Evolutionary conservation across 352 stramenopile genomes (phyloP).

Genomic region (Hyphochytrium catenoides): DNA sequence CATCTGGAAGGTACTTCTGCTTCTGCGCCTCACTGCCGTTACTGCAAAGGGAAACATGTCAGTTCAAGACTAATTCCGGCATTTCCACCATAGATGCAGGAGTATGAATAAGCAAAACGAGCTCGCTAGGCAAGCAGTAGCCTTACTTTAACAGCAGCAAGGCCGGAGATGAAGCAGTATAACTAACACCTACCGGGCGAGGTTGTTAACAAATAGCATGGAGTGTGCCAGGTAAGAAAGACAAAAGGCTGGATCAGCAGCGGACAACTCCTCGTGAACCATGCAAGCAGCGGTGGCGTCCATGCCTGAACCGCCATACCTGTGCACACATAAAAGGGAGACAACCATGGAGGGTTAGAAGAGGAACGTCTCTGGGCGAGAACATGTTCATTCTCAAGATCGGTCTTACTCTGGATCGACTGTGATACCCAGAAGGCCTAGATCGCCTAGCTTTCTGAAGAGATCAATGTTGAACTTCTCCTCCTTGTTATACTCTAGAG

Average conservation of each 20-base stretch:
- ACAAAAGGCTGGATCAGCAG: conserved; percentile 93
- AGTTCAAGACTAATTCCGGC: too few relatives aligned
- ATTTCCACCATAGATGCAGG: too few relatives aligned
- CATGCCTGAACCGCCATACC: conserved; percentile 84
- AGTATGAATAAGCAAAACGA: too few relatives aligned
- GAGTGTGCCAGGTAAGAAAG: conserved; percentile 86
- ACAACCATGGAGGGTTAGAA: neutral
- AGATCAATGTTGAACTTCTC: conserved; percentile 92
- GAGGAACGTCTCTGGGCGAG: too few relatives aligned
- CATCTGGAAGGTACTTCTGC: conserved; percentile 43
- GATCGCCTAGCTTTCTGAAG: conserved; percentile 77
- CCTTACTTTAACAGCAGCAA: too few relatives aligned
- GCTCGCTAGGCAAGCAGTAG: too few relatives aligned
- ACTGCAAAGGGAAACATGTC: too few relatives aligned
- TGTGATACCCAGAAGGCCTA: conserved; percentile 89
- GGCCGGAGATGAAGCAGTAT: too few relatives aligned
- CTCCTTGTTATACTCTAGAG: conserved; percentile 76
- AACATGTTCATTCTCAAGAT: too few relatives aligned
- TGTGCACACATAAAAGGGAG: conserved; percentile 6
- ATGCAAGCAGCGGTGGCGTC: conserved; percentile 81
- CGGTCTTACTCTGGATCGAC: conserved; percentile 69
- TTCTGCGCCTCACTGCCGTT: conserved; percentile 70
- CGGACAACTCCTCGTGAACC: conserved; percentile 82
- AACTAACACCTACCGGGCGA: too few relatives aligned
- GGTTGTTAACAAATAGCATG: conserved; percentile 82